These are phyloP conservation scores for Colletotrichum cereale DNA, from an alignment of 2,329 filamentous ascomycete genomes.

Conservation along the genomic window DNA sequence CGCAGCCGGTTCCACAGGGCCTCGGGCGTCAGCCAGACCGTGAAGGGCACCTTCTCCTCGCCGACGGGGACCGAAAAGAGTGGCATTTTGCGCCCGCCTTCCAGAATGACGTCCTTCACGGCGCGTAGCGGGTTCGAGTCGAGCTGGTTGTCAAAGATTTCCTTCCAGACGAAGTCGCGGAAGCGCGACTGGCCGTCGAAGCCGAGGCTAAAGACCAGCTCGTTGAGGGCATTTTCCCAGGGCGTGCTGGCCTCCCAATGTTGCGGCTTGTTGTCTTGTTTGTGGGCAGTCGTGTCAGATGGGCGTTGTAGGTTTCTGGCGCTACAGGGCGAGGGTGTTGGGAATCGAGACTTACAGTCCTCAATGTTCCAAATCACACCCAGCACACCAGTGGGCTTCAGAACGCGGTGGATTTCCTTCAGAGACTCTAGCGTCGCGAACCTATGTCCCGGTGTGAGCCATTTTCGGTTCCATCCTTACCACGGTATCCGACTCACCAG, in stretches of 20 bases:
- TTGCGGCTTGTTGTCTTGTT: constrained; percentile 72
- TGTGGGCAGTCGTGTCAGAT: constrained; percentile 19
- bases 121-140: constrained; percentile 65
- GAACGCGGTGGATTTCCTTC: constrained; percentile 74
- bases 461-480: not conserved
- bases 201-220: constrained; percentile 66
- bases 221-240: constrained; percentile 74
- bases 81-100: constrained; percentile 50
- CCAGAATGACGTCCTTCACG: constrained; percentile 56
- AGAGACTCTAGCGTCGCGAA: constrained; percentile 75
- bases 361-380: constrained; percentile 82
- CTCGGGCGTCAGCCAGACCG: constrained; percentile 68
- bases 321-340: not conserved
- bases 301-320: not conserved
- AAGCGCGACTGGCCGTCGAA: constrained; percentile 73
- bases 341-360: constrained; percentile 66
- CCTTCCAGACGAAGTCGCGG: constrained; percentile 72
- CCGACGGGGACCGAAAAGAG: constrained; percentile 72
- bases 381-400: constrained; percentile 70
- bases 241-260: constrained; percentile 65
- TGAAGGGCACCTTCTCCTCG: constrained; percentile 68
- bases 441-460: constrained; percentile 55
- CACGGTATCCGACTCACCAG: constrained; percentile 59
- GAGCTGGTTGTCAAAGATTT: constrained; percentile 72
- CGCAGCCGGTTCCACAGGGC: constrained; percentile 73